A percentile compares a stretch with the other conserved stretches of the same genome.
Conservation (phyloP, 805 yeast genomes). For the Wickerhamomyces silvicola region DNA sequence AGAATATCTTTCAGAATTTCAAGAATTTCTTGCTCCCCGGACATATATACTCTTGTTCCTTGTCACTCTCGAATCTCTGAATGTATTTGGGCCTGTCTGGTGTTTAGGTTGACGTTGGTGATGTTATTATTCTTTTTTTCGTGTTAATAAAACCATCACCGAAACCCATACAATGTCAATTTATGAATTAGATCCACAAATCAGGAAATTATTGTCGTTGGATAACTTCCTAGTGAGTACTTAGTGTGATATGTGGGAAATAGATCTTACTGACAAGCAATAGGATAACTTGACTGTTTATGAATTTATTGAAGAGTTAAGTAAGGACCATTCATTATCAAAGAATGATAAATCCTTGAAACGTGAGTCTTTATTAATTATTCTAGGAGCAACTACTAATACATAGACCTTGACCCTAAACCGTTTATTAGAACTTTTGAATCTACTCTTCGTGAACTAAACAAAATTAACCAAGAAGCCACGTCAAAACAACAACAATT, state of each 20-base stretch:
- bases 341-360: slow-evolving; percentile 46
- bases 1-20: neutral
- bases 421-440: slow-evolving; percentile 94
- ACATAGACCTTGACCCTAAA: slow-evolving; percentile 62
- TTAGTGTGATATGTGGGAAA: neutral
- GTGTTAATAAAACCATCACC: neutral
- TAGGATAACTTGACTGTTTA: slow-evolving; percentile 60
- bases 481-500: slow-evolving; percentile 41
- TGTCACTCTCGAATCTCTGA: too few species aligned
- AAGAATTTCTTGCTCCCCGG: slow-evolving; percentile 6
- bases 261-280: slow-evolving; percentile 1
- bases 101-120: too few species aligned
- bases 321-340: slow-evolving; percentile 55
- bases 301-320: slow-evolving; percentile 74
- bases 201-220: slow-evolving; percentile 45
- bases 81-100: too few species aligned
- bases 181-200: slow-evolving; percentile 60
- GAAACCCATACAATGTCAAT: slow-evolving; percentile 28
- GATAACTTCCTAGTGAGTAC: slow-evolving; percentile 47
- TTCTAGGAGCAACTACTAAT: neutral
- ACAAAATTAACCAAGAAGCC: slow-evolving; percentile 53
- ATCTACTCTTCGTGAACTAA: slow-evolving; percentile 68
- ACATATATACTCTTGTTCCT: too few species aligned
- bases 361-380: slow-evolving; percentile 5
- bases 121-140: too few species aligned